Percentiles rank a stretch among this genome's conserved stretches.
phyloP scores from a whole-genome alignment of 345 rosid species.

The Brassica cretica region DNA sequence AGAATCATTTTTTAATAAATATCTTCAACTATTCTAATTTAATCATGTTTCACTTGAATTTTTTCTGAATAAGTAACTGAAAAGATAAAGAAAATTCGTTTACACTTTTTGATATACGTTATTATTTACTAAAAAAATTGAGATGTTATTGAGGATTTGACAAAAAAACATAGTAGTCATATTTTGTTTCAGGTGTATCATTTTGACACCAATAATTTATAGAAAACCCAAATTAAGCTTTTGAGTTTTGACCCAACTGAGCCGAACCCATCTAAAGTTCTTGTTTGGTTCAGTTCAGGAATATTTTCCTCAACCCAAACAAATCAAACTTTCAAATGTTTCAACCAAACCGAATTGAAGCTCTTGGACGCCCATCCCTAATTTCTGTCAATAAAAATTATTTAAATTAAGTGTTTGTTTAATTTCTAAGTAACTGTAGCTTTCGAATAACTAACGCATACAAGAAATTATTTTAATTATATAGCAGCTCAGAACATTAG shows the following conservation, averaged over 20 bases:
- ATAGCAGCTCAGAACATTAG: background rate
- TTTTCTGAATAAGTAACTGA: background rate
- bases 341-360: background rate
- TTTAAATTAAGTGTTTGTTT: background rate
- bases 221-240: background rate
- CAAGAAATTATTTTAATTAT: slow-evolving; percentile 6
- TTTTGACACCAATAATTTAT: background rate
- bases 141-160: background rate
- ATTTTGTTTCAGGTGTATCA: background rate
- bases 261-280: background rate
- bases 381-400: background rate
- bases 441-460: background rate
- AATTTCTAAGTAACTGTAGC: background rate
- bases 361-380: background rate
- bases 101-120: background rate
- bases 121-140: background rate
- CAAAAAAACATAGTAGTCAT: background rate
- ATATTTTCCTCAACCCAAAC: background rate
- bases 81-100: too few relatives aligned
- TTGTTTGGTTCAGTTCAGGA: background rate
- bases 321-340: background rate
- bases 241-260: background rate
- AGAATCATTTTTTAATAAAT: background rate
- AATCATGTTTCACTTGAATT: background rate
- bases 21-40: background rate